Percentiles rank a stretch among this genome's conserved stretches.
These are phyloP conservation scores for Exophiala xenobiotica DNA, from an alignment of 2,329 filamentous ascomycete species.

Conservation along the genomic window DNA sequence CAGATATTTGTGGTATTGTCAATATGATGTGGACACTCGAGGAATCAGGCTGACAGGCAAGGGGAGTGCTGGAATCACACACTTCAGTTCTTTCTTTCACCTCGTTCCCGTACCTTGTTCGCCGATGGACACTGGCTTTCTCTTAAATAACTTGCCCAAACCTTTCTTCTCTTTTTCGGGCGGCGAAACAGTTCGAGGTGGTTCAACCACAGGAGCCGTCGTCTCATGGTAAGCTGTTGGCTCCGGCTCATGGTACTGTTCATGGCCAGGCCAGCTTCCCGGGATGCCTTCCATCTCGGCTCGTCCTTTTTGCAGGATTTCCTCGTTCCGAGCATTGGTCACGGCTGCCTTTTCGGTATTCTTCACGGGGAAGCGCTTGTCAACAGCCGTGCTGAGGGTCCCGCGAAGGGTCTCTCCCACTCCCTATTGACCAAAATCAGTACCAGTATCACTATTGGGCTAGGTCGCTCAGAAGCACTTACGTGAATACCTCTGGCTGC, in stretches of 20 bases:
- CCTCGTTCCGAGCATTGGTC: constrained; percentile 22
- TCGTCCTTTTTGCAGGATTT: constrained; percentile 22
- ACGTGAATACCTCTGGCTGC: constrained; percentile 30
- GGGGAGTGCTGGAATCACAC: constrained; percentile 6
- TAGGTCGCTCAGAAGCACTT: not conserved
- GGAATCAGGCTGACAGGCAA: too few relatives aligned
- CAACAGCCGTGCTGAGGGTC: constrained; percentile 26
- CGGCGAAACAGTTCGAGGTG: not conserved
- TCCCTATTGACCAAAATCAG: constrained; percentile 15
- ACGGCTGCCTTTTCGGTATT: constrained; percentile 27
- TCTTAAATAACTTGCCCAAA: constrained; percentile 25
- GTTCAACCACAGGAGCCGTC: not conserved
- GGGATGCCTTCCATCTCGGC: constrained; percentile 25
- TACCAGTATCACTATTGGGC: not conserved
- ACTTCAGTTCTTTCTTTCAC: constrained; percentile 6
- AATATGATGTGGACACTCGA: too few relatives aligned
- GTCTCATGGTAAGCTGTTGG: not conserved
- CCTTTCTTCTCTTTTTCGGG: constrained; percentile 8
- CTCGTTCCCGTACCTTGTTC: constrained; percentile 22
- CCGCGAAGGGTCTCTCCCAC: constrained; percentile 31
- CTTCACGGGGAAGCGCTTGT: constrained; percentile 24
- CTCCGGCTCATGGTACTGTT: not conserved
- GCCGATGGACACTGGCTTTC: constrained; percentile 21
- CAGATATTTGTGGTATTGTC: too few relatives aligned
- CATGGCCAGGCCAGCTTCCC: constrained; percentile 19